These are phyloP conservation scores for Lagenidium giganteum DNA, from an alignment of 352 stramenopile genomes.

Conservation along the genomic window DNA sequence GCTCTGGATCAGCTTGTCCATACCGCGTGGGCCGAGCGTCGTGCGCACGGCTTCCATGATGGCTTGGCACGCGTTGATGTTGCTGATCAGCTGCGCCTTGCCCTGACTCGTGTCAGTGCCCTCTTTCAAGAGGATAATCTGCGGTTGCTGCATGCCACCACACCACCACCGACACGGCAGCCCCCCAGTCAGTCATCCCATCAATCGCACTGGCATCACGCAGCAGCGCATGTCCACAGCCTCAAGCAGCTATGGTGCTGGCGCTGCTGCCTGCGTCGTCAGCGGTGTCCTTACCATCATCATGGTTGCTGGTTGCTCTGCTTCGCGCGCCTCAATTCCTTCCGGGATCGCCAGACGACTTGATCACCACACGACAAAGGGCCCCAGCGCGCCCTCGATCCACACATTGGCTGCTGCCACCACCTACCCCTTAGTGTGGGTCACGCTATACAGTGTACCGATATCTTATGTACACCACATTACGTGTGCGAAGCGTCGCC, in stretches of 20 bases:
- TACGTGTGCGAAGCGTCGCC: no score
- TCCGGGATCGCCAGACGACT: constrained; percentile 10
- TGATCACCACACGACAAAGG: constrained; percentile 15
- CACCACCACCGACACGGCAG: background rate
- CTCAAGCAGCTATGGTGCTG: background rate
- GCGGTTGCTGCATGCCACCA: constrained; percentile 71
- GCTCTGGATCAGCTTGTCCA: constrained; percentile 99
- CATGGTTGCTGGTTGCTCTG: constrained; percentile 25
- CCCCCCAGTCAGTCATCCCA: no score
- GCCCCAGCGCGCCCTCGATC: no score
- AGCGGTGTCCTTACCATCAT: constrained; percentile 36
- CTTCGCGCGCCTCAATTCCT: background rate
- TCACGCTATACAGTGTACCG: no score
- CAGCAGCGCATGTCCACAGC: no score
- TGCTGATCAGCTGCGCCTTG: constrained; percentile 93
- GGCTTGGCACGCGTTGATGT: constrained; percentile 89
- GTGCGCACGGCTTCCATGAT: constrained; percentile 97
- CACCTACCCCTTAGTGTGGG: no score
- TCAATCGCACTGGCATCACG: no score
- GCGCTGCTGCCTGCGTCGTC: no score
- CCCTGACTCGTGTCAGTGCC: constrained; percentile 99
- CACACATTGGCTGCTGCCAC: no score
- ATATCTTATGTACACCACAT: no score
- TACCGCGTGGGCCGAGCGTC: constrained; percentile 96
- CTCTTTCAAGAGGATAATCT: constrained; percentile 99